Base-by-base conservation (phyloP, 1,284 basidiomycete species). In the Xerocomus amazonicus region DNA sequence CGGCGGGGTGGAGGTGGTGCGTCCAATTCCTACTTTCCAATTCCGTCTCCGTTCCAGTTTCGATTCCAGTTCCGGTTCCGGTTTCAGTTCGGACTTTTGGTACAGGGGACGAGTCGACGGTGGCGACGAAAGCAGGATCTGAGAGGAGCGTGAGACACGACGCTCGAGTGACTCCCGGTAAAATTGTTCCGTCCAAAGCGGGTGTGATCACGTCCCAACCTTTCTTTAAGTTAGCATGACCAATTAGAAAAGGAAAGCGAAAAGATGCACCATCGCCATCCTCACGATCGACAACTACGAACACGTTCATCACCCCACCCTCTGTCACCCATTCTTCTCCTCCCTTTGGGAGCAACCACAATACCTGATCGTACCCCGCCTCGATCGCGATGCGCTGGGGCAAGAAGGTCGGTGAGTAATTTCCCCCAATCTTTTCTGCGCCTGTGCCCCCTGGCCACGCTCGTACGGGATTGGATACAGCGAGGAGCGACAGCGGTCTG, bases 381-480 rank as follows among this genome's bases (percentile, higher is more conserved):
- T 77, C 70, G 1, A 77, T 74, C 0, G 92, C 91, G 9, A 74
- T 63, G 28, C 75, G 69, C 61, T 87, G 84, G 0, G 87, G 81
- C 9, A 77, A 62, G 66, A 92, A 85, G 3, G 78, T 78, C 0
- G 85, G 81, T 0, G 84, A 73, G 60, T 90, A 91, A 70, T 91
- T 92, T 14, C 79, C 58, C 0, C 79, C 79, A n/a, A 88, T 68
- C 65, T 87, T 87, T 70, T 77, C 71, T 0, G 70, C 78, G 17
- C 86, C 86, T 0, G 83, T 86, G 7, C 84, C 89, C 38, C 90
- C 90, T 0, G 90, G 91, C 89, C 90, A 92, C 0, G 91, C 78
- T 38, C 92, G 81, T 5, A 91, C 87, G 54, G 74, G 77, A 41
- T 85, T 77, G 17, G 73, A 70, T 10, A 86, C 80, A 1, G 86